These are phyloP conservation scores for Otatea glauca DNA, from an alignment of 176 grass and related monocot species.

Conservation along the genomic window DNA sequence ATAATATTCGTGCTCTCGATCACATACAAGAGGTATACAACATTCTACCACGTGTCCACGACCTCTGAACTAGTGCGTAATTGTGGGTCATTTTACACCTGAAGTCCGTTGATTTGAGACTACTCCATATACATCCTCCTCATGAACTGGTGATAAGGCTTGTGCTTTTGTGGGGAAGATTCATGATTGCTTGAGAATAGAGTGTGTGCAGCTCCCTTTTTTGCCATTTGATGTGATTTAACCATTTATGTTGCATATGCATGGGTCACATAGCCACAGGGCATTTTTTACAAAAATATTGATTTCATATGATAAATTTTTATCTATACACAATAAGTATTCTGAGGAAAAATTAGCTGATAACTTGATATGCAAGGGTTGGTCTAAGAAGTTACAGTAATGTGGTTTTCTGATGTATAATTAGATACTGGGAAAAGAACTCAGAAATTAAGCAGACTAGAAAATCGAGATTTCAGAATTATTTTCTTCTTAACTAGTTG, in stretches of 20 bases:
- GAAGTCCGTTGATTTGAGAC: background rate
- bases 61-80: slow-evolving; percentile 19
- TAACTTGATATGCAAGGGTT: background rate
- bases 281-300: slow-evolving; percentile 1
- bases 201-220: background rate
- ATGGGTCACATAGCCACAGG: background rate
- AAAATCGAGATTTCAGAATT: background rate
- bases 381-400: background rate
- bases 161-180: background rate
- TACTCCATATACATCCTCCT: slow-evolving; percentile 7
- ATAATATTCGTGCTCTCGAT: slow-evolving; percentile 91
- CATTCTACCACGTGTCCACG: background rate
- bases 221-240: background rate
- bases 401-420: background rate
- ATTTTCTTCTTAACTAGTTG: slow-evolving; percentile 28
- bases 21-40: slow-evolving; percentile 89
- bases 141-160: slow-evolving; percentile 13
- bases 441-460: background rate
- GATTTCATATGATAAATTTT: background rate
- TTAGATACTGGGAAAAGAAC: background rate
- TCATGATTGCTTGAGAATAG: slow-evolving; percentile 25
- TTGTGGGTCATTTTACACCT: slow-evolving; percentile 12
- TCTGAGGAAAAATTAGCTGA: background rate
- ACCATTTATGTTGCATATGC: slow-evolving; percentile 31
- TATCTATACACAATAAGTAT: background rate